Conservation (phyloP, 2,329 filamentous ascomycete genomes). For the Aspergillus sojae region DNA sequence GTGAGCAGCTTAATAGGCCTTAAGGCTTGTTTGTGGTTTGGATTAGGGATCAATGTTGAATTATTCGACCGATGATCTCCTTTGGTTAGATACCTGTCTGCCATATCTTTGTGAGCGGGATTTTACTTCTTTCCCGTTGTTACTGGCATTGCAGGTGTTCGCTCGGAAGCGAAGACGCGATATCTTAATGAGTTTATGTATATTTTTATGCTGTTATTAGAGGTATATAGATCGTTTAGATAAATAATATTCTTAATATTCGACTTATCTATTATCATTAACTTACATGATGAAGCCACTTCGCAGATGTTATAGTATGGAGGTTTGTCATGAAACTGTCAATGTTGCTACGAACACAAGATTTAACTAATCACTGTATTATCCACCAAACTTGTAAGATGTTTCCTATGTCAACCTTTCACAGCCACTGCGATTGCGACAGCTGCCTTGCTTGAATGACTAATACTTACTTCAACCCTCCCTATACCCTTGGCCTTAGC, state of each 20-base stretch:
- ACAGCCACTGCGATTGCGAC: conserved; percentile 9
- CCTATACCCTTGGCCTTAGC: neutral
- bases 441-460: conserved; percentile 1
- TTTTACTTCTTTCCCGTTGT: neutral
- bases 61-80: neutral
- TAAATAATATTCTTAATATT: neutral
- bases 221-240: neutral
- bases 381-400: neutral
- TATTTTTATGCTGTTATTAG: neutral
- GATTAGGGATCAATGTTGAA: neutral
- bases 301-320: neutral
- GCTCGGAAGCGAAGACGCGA: neutral
- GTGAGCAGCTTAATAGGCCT: conserved; percentile 49
- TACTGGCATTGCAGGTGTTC: neutral
- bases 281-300: too few species aligned
- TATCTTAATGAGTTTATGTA: neutral
- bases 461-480: conserved; percentile 8
- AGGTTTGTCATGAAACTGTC: neutral
- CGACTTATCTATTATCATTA: neutral
- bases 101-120: neutral
- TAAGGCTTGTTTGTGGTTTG: conserved; percentile 31
- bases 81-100: neutral
- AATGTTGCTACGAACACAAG: neutral
- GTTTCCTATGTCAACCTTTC: neutral
- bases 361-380: neutral